A percentile compares a stretch with the other conserved stretches of the same genome.
Conservation (phyloP, 2,329 filamentous ascomycete genomes). For the Ophiostoma sp. region DNA sequence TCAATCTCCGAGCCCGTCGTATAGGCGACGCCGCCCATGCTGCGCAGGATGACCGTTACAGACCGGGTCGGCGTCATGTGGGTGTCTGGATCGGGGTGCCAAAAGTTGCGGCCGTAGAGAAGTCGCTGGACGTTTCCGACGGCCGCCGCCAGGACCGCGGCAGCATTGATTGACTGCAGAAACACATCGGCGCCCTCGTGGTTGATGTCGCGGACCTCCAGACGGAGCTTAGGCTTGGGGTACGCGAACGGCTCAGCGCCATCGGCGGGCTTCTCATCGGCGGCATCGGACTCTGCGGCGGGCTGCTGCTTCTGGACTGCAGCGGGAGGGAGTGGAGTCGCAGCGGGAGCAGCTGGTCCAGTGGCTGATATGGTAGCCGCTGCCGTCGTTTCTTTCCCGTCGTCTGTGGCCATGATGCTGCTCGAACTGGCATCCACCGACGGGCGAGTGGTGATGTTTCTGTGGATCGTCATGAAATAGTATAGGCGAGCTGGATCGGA, state of each 20-base stretch:
- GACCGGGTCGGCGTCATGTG: constrained; percentile 64
- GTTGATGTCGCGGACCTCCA: constrained; percentile 53
- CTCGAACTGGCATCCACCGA: neutral
- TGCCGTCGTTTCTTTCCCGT: neutral
- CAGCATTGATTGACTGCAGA: constrained; percentile 58
- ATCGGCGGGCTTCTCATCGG: neutral
- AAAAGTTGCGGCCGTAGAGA: constrained; percentile 57
- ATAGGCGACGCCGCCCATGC: constrained; percentile 82
- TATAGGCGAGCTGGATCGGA: neutral
- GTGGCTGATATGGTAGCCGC: neutral
- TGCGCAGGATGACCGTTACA: constrained; percentile 73
- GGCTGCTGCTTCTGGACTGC: neutral
- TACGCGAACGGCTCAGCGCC: constrained; percentile 30
- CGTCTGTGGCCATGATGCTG: neutral
- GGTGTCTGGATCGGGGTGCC: constrained; percentile 38
- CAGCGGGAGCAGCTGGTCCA: neutral
- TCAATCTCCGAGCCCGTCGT: constrained; percentile 77
- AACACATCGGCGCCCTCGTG: constrained; percentile 61
- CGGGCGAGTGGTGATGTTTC: neutral
- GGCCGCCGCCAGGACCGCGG: constrained; percentile 55
- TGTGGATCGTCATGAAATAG: neutral
- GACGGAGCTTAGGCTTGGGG: constrained; percentile 50
- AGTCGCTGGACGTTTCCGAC: constrained; percentile 63
- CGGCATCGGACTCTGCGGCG: neutral
- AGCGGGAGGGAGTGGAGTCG: neutral